phyloP scores from a whole-genome alignment of 208 protist species.

The Trypanosoma boissoni region DNA sequence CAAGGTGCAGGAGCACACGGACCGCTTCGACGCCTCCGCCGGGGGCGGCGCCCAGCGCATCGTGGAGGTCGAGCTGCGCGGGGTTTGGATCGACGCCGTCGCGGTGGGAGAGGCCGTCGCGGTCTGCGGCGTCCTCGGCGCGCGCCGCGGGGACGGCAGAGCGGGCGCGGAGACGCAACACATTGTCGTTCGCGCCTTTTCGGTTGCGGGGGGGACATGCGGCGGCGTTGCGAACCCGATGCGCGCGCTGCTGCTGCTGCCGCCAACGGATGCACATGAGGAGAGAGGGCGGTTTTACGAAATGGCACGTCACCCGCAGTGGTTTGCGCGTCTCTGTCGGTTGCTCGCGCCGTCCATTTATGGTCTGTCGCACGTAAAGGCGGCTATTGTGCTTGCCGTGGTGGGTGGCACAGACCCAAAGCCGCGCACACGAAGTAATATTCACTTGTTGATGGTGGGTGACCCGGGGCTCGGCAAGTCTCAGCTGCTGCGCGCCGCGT shows the following conservation, averaged over 20 bases:
- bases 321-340: slow-evolving; percentile 83
- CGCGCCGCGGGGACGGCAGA: slow-evolving; percentile 45
- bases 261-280: slow-evolving; percentile 50
- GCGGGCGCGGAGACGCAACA: slow-evolving; percentile 33
- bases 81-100: slow-evolving; percentile 56
- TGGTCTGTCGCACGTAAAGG: slow-evolving; percentile 97
- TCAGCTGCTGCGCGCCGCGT: slow-evolving; percentile 93
- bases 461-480: slow-evolving; percentile 97
- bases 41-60: slow-evolving; percentile 64
- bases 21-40: slow-evolving; percentile 37
- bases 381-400: slow-evolving; percentile 93
- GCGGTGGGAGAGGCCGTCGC: slow-evolving; percentile 74
- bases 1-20: slow-evolving; percentile 75
- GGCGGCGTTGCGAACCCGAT: neutral
- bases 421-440: slow-evolving; percentile 58
- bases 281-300: slow-evolving; percentile 80
- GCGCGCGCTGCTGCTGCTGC: slow-evolving; percentile 7
- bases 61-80: slow-evolving; percentile 74
- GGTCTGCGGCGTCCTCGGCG: slow-evolving; percentile 61
- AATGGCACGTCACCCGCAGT: slow-evolving; percentile 83
- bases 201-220: slow-evolving; percentile 22
- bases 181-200: slow-evolving; percentile 38
- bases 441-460: slow-evolving; percentile 98
- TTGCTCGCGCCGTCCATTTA: slow-evolving; percentile 97
- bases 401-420: slow-evolving; percentile 89